Evolutionary conservation across 805 yeast species (phyloP).

Genomic region (Nakazawaea ishiwadae): DNA sequence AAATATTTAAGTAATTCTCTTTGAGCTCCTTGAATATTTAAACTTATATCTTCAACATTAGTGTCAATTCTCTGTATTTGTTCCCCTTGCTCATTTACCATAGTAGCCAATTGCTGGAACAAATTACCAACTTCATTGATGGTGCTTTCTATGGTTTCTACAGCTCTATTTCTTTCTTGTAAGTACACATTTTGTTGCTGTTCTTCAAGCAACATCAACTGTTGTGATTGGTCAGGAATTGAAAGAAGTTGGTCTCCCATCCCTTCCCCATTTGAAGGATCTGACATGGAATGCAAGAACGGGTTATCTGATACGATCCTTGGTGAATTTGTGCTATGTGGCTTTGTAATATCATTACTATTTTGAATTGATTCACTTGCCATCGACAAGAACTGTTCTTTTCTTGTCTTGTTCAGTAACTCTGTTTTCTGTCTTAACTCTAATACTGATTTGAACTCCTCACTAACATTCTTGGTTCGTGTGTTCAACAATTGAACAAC

Average conservation of each 20-base stretch:
- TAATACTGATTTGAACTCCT: constrained; percentile 85
- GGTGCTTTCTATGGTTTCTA: constrained; percentile 94
- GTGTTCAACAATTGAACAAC: constrained; percentile 85
- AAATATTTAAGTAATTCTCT: constrained; percentile 88
- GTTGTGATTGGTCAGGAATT: constrained; percentile 84
- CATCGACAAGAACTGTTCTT: constrained; percentile 74
- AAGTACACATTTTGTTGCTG: constrained; percentile 65
- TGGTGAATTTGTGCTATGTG: constrained; percentile 20
- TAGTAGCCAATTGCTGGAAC: constrained; percentile 91
- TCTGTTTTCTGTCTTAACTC: constrained; percentile 85
- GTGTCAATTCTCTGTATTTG: constrained; percentile 92
- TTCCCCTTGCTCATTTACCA: constrained; percentile 98
- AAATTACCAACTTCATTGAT: constrained; percentile 94
- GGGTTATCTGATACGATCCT: constrained; percentile 29
- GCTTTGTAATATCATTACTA: constrained; percentile 13
- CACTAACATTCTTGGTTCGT: constrained; percentile 86
- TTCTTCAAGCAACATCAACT: constrained; percentile 77
- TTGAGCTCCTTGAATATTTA: constrained; percentile 92
- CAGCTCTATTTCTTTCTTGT: constrained; percentile 83
- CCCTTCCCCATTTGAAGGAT: constrained; percentile 14
- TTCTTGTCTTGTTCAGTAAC: constrained; percentile 70
- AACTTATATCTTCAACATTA: constrained; percentile 87
- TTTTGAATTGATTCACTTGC: constrained; percentile 19
- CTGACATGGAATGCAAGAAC: constrained; percentile 24
- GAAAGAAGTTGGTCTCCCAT: constrained; percentile 48